These are phyloP conservation scores for Plectranthus barbatus DNA, from an alignment of 257 asterid species.

Conservation along the genomic window DNA sequence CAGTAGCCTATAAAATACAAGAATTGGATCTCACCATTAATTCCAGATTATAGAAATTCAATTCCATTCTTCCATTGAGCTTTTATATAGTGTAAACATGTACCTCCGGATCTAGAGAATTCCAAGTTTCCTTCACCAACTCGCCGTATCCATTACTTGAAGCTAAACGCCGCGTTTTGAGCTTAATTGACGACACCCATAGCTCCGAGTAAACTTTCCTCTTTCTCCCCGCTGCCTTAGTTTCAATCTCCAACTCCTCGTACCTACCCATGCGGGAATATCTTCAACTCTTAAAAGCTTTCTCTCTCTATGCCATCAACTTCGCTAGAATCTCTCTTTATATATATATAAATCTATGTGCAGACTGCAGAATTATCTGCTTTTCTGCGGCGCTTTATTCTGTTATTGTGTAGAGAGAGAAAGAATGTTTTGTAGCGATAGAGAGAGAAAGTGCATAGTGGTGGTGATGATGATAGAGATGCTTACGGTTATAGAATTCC, in stretches of 20 bases:
- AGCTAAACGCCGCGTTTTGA: conserved; percentile 28
- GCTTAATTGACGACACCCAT: conserved; percentile 24
- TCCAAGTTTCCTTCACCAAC: conserved; percentile 18
- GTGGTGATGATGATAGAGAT: conserved; percentile 31
- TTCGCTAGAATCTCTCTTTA: too few relatives aligned
- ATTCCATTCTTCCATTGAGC: background rate
- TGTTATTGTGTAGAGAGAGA: conserved; percentile 18
- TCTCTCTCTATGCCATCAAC: conserved; percentile 5
- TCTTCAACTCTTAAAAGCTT: too few relatives aligned
- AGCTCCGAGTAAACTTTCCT: conserved; percentile 32
- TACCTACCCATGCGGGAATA: conserved; percentile 15
- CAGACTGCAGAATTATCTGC: conserved; percentile 27
- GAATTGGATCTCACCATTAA: conserved; percentile 23
- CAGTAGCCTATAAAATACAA: conserved; percentile 17
- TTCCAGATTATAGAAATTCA: conserved; percentile 6
- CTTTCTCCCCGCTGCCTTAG: conserved; percentile 26
- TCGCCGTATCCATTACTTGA: conserved; percentile 41
- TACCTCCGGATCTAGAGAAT: conserved; percentile 63
- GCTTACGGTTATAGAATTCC: conserved; percentile 29
- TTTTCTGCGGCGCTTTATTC: conserved; percentile 25
- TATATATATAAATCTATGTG: conserved; percentile 20
- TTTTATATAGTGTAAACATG: background rate
- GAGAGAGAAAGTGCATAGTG: conserved; percentile 19
- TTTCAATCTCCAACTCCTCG: conserved; percentile 8
- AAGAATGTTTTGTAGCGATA: background rate